phyloP scores from a whole-genome alignment of 768 basidiomycete species.

The Termitomyces sp. region DNA sequence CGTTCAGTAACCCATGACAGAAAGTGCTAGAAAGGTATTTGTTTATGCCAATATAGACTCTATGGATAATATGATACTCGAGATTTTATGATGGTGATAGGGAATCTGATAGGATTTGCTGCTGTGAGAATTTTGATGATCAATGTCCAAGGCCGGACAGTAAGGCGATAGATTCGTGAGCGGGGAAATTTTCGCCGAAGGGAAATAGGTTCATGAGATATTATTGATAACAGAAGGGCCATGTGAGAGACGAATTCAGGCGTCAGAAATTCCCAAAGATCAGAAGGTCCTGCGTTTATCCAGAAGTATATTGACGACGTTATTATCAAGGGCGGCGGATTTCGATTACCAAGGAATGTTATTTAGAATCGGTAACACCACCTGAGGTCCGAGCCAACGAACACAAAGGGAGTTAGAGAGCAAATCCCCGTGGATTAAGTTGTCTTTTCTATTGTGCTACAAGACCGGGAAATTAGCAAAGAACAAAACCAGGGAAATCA shows the following conservation, averaged over 20 bases:
- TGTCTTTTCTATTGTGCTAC: background rate
- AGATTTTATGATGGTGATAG: background rate
- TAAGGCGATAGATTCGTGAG: background rate
- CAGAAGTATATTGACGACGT: background rate
- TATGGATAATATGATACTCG: background rate
- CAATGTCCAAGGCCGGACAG: background rate
- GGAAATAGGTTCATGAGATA: background rate
- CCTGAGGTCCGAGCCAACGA: constrained; percentile 6
- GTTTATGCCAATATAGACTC: background rate
- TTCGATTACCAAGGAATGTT: background rate
- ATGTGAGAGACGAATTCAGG: background rate
- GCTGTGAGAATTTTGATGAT: background rate
- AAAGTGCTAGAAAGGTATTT: background rate
- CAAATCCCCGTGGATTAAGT: background rate
- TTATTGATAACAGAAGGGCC: background rate
- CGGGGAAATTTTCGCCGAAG: background rate
- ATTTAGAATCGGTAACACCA: background rate
- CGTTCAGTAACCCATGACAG: background rate
- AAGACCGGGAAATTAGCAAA: constrained; percentile 5
- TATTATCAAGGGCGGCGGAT: background rate
- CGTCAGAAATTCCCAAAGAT: constrained; percentile 3
- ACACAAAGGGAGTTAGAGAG: background rate
- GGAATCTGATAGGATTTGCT: background rate
- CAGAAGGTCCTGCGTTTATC: background rate
- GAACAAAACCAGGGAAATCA: background rate